Percentiles rank a stretch among this genome's conserved stretches.
Conservation (phyloP, 2,329 filamentous ascomycete species). For the Chaetomiaceae sp. region DNA sequence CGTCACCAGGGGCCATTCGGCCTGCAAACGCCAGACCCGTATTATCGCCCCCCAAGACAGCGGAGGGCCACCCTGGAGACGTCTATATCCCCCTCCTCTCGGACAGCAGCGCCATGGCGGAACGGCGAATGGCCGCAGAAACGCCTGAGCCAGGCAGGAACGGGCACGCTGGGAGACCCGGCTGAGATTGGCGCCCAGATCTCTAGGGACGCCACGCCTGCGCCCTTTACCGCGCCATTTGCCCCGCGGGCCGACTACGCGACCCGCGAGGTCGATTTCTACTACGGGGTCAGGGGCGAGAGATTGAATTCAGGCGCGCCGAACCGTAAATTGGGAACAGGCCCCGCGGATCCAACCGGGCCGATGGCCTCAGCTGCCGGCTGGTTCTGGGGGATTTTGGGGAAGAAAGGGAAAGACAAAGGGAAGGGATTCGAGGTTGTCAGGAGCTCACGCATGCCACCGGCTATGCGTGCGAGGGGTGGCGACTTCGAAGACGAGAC, state of each 20-base stretch:
- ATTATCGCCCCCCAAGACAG: conserved; percentile 80
- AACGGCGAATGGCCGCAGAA: conserved; percentile 37
- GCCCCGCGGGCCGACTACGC: conserved; percentile 75
- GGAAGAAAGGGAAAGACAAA: conserved; percentile 87
- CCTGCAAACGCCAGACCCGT: conserved; percentile 59
- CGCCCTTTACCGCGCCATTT: conserved; percentile 40
- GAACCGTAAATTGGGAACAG: conserved; percentile 82
- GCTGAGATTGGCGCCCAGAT: conserved; percentile 39
- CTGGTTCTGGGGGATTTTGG: conserved; percentile 78
- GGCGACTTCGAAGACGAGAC: conserved; percentile 60
- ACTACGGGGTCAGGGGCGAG: conserved; percentile 87
- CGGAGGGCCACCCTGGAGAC: conserved; percentile 41
- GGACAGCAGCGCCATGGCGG: conserved; percentile 34
- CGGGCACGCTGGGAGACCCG: conserved; percentile 33
- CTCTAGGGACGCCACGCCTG: conserved; percentile 41
- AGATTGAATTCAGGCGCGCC: conserved; percentile 77
- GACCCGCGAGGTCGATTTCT: conserved; percentile 92
- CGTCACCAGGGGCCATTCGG: conserved; percentile 34
- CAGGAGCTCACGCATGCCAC: conserved; percentile 79
- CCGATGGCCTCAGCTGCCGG: conserved; percentile 84
- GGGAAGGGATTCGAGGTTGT: conserved; percentile 97
- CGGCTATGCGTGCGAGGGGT: conserved; percentile 58
- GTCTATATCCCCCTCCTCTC: conserved; percentile 37
- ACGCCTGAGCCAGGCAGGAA: conserved; percentile 35
- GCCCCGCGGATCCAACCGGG: conserved; percentile 89